phyloP scores from a whole-genome alignment of 192 early-diverging fungal genomes.

The Chytriomyces confervae region DNA sequence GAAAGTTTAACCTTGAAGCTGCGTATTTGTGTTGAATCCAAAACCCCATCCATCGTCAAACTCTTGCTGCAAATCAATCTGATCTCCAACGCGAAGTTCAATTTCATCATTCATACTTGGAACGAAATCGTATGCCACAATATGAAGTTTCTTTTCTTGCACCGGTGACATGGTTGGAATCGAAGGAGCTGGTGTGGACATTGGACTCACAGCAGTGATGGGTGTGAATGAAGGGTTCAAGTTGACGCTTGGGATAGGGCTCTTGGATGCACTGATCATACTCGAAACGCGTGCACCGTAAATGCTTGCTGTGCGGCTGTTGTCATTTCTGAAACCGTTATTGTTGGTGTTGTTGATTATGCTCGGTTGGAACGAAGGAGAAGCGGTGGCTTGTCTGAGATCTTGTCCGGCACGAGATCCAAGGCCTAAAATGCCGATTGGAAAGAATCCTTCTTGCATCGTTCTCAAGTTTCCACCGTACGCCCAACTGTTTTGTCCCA shows the following conservation, averaged over 20 bases:
- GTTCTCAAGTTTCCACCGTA: constrained; percentile 54
- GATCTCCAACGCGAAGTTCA: constrained; percentile 28
- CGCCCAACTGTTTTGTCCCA: too few relatives aligned
- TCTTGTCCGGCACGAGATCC: not conserved
- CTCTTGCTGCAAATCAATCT: constrained; percentile 25
- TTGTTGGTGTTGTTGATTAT: too few relatives aligned
- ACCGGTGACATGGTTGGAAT: not conserved
- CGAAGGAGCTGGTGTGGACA: not conserved
- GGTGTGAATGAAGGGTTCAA: not conserved
- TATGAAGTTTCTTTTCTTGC: constrained; percentile 9
- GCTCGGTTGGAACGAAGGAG: not conserved
- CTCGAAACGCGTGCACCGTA: not conserved
- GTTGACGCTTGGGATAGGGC: not conserved
- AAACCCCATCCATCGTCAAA: constrained; percentile 24
- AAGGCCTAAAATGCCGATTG: constrained; percentile 6
- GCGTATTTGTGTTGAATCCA: constrained; percentile 18
- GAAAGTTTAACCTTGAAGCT: constrained; percentile 1
- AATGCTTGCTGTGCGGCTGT: not conserved
- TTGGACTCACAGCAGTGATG: not conserved
- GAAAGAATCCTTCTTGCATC: constrained; percentile 30
- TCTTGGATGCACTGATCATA: not conserved
- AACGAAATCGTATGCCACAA: constrained; percentile 20
- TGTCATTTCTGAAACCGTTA: not conserved
- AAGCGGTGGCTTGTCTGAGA: not conserved
- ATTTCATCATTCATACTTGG: constrained; percentile 34